Evolutionary conservation across 805 yeast genomes (phyloP), one percentile per base, ranked within the genome.

Genomic region (Kuraishia ogatae): DNA sequence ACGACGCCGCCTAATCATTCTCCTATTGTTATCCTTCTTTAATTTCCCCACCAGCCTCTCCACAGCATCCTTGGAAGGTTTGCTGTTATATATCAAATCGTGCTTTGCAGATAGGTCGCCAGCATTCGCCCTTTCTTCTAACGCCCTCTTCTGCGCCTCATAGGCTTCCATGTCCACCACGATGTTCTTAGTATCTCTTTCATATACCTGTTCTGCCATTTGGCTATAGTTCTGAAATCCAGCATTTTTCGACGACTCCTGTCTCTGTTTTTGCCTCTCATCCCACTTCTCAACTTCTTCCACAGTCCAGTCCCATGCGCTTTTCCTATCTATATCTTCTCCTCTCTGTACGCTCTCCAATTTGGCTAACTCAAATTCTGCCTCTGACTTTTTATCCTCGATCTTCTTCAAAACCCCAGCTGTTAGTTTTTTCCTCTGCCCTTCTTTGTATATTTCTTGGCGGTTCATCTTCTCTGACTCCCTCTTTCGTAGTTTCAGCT

Each of bases 201-300:
- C 64, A 63, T 86, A 87, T 0, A 89, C 74, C 53, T 73, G 73
- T 35, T 81, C 81, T 0, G 93, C 93, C 20, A 86, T 64, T 50
- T 80, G 77, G 43, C 76, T 66, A 59, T 73, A 77, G 61, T 84
- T 82, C 48, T 72, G 73, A 55, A 77, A 77, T 17, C 79, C 81
- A 1, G 75, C 64, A 21, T 66, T 66, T 11, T 60, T 60, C 5
- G 59, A 58, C 7, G 70, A 67, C 6, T 59, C 59, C 47, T 60
- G 59, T 53, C 67, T 70, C 52, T 61, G 59, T 49, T 62, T 67
- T 55, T 68, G 63, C 54, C 73, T 75, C 28, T 62, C 69, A 23
- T 82, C 79, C 91, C 91, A 86, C 54, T 72, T 71, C 59, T 83
- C 87, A 55, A 82, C 76, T 54, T 87, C 88, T 54, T 82, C 87